Percentiles rank a stretch among this genome's conserved stretches.
Evolutionary conservation across 495 filamentous ascomycete species (phyloP).

Genomic region (Bacidia rubella): DNA sequence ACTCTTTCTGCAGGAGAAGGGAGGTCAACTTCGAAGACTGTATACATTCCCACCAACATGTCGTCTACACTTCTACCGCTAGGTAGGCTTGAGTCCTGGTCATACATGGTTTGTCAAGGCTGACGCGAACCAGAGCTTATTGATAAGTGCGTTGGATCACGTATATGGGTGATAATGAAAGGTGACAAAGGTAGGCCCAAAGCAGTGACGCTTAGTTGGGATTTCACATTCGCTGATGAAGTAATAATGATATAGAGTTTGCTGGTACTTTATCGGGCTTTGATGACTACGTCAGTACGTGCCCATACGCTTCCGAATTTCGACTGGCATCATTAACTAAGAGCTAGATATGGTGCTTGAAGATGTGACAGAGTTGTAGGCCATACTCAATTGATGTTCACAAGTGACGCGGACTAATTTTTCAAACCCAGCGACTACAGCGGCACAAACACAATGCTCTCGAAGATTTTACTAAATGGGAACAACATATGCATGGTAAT

Average conservation of each 20-base stretch:
- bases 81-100: slow-evolving; percentile 1
- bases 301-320: slow-evolving; percentile 10
- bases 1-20: too few relatives aligned
- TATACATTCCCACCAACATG: too few relatives aligned
- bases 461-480: slow-evolving; percentile 92
- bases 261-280: slow-evolving; percentile 86
- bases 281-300: slow-evolving; percentile 99
- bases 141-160: slow-evolving; percentile 95
- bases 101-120: background rate
- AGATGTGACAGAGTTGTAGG: slow-evolving; percentile 94
- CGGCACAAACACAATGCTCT: slow-evolving; percentile 70
- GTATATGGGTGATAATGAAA: slow-evolving; percentile 99
- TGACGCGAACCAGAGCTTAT: slow-evolving; percentile 59
- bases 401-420: background rate
- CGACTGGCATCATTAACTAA: too few relatives aligned
- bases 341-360: slow-evolving; percentile 93
- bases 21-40: too few relatives aligned
- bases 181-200: slow-evolving; percentile 82
- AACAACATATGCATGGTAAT: slow-evolving; percentile 98
- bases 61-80: slow-evolving; percentile 10
- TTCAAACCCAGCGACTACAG: slow-evolving; percentile 63
- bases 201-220: background rate
- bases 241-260: slow-evolving; percentile 50
- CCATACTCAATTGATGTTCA: slow-evolving; percentile 1
- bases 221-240: background rate